Percentiles rank a stretch among this genome's conserved stretches.
phyloP scores from a whole-genome alignment of 1,139 yeast genomes.

The Yamadazyma oceani region DNA sequence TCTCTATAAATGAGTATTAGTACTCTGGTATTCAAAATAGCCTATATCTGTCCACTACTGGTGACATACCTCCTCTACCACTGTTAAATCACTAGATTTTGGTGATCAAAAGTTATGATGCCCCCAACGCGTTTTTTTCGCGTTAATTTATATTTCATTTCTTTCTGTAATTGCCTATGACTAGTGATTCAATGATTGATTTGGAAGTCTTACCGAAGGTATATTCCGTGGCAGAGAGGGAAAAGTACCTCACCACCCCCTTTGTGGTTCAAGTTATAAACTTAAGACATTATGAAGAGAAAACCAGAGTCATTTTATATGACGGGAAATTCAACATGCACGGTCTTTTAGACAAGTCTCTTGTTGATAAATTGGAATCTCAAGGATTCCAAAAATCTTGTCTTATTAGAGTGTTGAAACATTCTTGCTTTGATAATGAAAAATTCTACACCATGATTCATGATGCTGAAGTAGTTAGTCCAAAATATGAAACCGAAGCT shows the following conservation, averaged over 20 bases:
- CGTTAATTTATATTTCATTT: neutral
- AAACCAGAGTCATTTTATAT: slow-evolving; percentile 54
- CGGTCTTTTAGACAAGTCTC: slow-evolving; percentile 63
- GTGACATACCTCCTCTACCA: neutral
- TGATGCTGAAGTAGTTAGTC: slow-evolving; percentile 47
- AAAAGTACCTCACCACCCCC: slow-evolving; percentile 27
- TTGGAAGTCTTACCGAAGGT: slow-evolving; percentile 28
- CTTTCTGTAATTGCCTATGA: slow-evolving; percentile 6
- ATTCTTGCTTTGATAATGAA: slow-evolving; percentile 46
- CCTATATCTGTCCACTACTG: neutral
- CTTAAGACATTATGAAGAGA: slow-evolving; percentile 42
- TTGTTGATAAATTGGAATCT: slow-evolving; percentile 50
- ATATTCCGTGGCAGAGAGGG: slow-evolving; percentile 25
- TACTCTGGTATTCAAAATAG: no score
- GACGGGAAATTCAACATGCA: slow-evolving; percentile 67
- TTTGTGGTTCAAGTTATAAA: slow-evolving; percentile 48
- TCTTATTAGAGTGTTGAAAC: slow-evolving; percentile 39
- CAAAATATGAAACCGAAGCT: slow-evolving; percentile 42
- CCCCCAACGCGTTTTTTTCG: slow-evolving; percentile 1
- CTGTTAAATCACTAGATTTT: no score
- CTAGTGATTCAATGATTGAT: slow-evolving; percentile 14
- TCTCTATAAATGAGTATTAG: no score
- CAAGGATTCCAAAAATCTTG: slow-evolving; percentile 40
- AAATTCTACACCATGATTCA: slow-evolving; percentile 58
- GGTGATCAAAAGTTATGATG: no score